phyloP scores from a whole-genome alignment of 176 grass and related monocot species.

The Eragrostis curvula region DNA sequence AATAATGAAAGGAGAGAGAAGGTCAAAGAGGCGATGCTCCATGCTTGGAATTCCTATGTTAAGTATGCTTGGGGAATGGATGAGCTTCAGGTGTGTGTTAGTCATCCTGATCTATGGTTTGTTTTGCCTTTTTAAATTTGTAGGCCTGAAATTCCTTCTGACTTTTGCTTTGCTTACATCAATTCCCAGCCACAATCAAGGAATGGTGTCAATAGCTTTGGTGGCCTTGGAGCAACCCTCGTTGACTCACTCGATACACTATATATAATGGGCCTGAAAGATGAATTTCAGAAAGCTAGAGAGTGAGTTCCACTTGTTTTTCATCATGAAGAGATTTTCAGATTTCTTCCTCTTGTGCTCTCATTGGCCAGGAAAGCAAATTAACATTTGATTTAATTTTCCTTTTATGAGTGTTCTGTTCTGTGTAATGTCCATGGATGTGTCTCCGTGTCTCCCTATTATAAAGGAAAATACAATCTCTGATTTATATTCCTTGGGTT shows the following conservation, averaged over 20 bases:
- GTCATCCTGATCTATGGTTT: slow-evolving; percentile 35
- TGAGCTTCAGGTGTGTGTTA: slow-evolving; percentile 88
- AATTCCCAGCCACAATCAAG: slow-evolving; percentile 87
- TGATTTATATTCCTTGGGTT: slow-evolving; percentile 16
- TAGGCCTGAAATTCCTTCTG: slow-evolving; percentile 21
- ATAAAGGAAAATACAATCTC: slow-evolving; percentile 6
- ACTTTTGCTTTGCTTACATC: slow-evolving; percentile 22
- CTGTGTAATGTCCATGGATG: slow-evolving; percentile 13
- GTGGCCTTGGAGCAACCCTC: slow-evolving; percentile 95
- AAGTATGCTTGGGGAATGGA: slow-evolving; percentile 96
- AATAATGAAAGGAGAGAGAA: slow-evolving; percentile 89
- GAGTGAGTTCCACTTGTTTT: slow-evolving; percentile 74
- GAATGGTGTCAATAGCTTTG: slow-evolving; percentile 93
- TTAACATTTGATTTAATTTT: slow-evolving; percentile 26
- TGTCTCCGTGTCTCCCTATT: background rate
- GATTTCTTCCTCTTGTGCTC: slow-evolving; percentile 21
- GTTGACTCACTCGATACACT: slow-evolving; percentile 94
- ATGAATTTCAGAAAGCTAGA: slow-evolving; percentile 96
- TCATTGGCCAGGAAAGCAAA: background rate
- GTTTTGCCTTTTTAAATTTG: slow-evolving; percentile 32
- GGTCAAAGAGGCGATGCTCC: slow-evolving; percentile 91
- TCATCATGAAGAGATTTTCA: background rate
- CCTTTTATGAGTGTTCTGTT: slow-evolving; percentile 26
- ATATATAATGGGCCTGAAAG: slow-evolving; percentile 96
- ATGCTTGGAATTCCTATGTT: slow-evolving; percentile 98